Evolutionary conservation across 305 asterid genomes (phyloP).

Genomic region (Fraxinus latifolia): DNA sequence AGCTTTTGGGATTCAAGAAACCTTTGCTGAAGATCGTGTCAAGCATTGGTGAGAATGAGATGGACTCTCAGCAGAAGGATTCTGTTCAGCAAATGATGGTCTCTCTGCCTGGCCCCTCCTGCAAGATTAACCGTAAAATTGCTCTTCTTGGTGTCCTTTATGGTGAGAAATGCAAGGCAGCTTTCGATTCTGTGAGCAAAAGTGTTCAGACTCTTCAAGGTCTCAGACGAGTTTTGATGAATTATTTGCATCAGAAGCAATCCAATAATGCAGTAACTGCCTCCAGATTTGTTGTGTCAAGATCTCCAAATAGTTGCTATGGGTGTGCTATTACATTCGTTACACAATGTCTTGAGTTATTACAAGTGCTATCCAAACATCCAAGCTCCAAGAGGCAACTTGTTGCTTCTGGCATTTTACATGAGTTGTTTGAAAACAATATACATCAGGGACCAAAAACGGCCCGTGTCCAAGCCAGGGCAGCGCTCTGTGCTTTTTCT

Average conservation of each 20-base stretch:
- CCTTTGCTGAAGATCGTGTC: constrained; percentile 95
- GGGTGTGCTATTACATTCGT: constrained; percentile 97
- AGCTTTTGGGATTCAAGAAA: constrained; percentile 97
- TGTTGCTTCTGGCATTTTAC: constrained; percentile 87
- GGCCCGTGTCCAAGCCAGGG: constrained; percentile 98
- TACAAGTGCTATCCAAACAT: constrained; percentile 86
- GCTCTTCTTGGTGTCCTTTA: constrained; percentile 99
- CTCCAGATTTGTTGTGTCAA: constrained; percentile 83
- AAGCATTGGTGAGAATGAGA: constrained; percentile 97
- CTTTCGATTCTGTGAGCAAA: constrained; percentile 99
- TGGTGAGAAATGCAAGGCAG: constrained; percentile 99
- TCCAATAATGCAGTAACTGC: constrained; percentile 66
- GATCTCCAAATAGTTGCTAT: constrained; percentile 95
- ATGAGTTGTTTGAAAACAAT: constrained; percentile 95
- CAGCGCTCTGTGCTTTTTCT: constrained; percentile 97
- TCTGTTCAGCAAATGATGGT: constrained; percentile 99
- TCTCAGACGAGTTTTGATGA: constrained; percentile 89
- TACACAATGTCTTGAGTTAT: constrained; percentile 90
- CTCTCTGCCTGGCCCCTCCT: constrained; percentile 97
- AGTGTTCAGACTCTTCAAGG: constrained; percentile 99
- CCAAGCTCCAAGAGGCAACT: constrained; percentile 85
- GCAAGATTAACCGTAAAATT: constrained; percentile 98
- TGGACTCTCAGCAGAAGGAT: constrained; percentile 99
- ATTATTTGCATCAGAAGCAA: constrained; percentile 89
- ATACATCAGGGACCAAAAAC: constrained; percentile 98